These are phyloP conservation scores for Otatea glauca DNA, from an alignment of 176 grass and related monocot genomes.

Conservation along the genomic window DNA sequence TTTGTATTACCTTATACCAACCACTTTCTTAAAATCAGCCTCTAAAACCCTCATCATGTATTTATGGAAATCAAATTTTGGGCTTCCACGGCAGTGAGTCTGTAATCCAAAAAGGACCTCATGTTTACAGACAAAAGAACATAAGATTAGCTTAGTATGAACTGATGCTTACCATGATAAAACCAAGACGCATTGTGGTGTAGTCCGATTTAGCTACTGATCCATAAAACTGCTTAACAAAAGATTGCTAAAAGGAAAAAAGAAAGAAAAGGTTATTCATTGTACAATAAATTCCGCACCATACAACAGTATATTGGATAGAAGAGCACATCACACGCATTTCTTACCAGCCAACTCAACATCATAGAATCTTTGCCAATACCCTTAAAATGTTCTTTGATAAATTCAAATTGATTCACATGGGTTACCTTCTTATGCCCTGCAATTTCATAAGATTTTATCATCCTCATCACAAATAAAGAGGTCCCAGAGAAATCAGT, in stretches of 20 bases:
- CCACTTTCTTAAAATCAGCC: conserved; percentile 97
- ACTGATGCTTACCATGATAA: conserved; percentile 78
- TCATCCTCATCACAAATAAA: conserved; percentile 21
- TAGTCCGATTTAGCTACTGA: conserved; percentile 80
- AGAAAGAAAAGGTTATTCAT: neutral
- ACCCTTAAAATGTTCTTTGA: conserved; percentile 80
- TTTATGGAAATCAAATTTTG: conserved; percentile 91
- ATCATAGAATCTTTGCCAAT: conserved; percentile 80
- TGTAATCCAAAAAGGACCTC: conserved; percentile 36
- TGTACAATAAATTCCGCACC: neutral
- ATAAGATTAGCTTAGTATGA: conserved; percentile 12
- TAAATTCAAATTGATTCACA: conserved; percentile 71
- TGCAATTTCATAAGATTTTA: conserved; percentile 28
- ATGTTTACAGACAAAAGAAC: conserved; percentile 26
- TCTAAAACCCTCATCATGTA: conserved; percentile 93
- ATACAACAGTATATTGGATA: conserved; percentile 28
- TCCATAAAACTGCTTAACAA: conserved; percentile 81
- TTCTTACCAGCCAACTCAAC: conserved; percentile 91
- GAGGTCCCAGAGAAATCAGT: neutral
- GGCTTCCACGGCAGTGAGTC: conserved; percentile 73
- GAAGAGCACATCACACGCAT: conserved; percentile 36
- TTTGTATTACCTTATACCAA: conserved; percentile 89
- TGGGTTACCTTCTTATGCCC: conserved; percentile 48
- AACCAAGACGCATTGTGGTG: conserved; percentile 79
- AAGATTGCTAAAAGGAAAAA: conserved; percentile 65